Percentiles rank a stretch among this genome's conserved stretches.
These are phyloP conservation scores for Sphaerulina musiva DNA, from an alignment of 2,329 filamentous ascomycete species.

Conservation along the genomic window DNA sequence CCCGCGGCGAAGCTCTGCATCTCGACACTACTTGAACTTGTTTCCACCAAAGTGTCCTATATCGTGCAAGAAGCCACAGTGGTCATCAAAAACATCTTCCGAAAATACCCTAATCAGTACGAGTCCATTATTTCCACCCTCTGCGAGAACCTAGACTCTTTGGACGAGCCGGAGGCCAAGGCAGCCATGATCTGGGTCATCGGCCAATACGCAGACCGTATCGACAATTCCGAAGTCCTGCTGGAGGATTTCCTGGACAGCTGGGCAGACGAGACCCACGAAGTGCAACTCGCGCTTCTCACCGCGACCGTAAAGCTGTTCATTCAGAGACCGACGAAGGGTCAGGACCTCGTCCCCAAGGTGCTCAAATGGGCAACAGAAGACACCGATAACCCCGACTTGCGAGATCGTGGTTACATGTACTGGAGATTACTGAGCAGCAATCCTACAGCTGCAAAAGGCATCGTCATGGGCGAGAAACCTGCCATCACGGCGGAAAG, in stretches of 20 bases:
- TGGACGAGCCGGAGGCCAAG: slow-evolving; percentile 96
- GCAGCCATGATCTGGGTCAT: slow-evolving; percentile 99
- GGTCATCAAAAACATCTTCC: slow-evolving; percentile 97
- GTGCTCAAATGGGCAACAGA: slow-evolving; percentile 98
- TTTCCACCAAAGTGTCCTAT: slow-evolving; percentile 96
- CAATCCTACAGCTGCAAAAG: slow-evolving; percentile 77
- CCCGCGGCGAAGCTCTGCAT: slow-evolving; percentile 87
- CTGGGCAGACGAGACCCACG: slow-evolving; percentile 88
- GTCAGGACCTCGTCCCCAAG: slow-evolving; percentile 84
- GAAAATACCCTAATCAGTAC: slow-evolving; percentile 98
- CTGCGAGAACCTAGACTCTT: slow-evolving; percentile 90
- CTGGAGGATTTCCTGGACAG: slow-evolving; percentile 92
- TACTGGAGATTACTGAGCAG: slow-evolving; percentile 96
- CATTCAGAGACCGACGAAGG: slow-evolving; percentile 92
- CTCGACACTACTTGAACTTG: slow-evolving; percentile 82
- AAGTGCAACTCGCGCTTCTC: slow-evolving; percentile 88
- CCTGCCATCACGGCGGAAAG: slow-evolving; percentile 93
- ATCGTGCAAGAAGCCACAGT: slow-evolving; percentile 99
- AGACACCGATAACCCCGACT: slow-evolving; percentile 97
- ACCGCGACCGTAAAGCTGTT: slow-evolving; percentile 97
- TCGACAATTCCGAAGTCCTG: slow-evolving; percentile 90
- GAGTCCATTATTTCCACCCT: slow-evolving; percentile 94
- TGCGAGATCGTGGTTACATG: slow-evolving; percentile 95
- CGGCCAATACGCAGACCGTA: slow-evolving; percentile 92
- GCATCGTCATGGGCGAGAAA: slow-evolving; percentile 95